These are phyloP conservation scores for Colletotrichum spinosum DNA, from an alignment of 2,329 filamentous ascomycete genomes.

Conservation along the genomic window DNA sequence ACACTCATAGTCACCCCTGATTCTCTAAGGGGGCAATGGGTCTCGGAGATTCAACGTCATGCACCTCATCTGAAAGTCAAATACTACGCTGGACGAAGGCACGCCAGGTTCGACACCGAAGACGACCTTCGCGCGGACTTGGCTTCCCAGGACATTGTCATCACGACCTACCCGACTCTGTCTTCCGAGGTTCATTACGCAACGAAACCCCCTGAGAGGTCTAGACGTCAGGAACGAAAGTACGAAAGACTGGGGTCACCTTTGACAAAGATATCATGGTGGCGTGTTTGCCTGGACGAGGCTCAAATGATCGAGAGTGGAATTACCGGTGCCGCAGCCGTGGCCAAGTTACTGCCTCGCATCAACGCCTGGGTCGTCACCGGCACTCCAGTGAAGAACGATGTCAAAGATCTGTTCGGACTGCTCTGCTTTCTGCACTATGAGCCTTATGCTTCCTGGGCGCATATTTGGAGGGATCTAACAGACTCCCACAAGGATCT, in stretches of 20 bases:
- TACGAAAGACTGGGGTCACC: conserved; percentile 79
- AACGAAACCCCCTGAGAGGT: conserved; percentile 74
- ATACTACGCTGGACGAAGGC: conserved; percentile 65
- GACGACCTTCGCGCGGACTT: conserved; percentile 57
- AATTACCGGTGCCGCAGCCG: conserved; percentile 82
- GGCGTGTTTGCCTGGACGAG: conserved; percentile 82
- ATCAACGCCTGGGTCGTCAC: conserved; percentile 93
- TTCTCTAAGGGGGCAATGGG: conserved; percentile 70
- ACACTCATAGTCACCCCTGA: conserved; percentile 72
- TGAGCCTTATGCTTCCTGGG: conserved; percentile 77
- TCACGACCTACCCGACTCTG: conserved; percentile 78
- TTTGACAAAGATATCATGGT: conserved; percentile 85
- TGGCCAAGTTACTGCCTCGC: conserved; percentile 84
- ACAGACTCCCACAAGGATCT: conserved; percentile 68
- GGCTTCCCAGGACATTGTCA: conserved; percentile 66
- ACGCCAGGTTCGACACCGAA: conserved; percentile 49
- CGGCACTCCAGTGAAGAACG: conserved; percentile 87
- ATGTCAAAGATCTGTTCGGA: conserved; percentile 82
- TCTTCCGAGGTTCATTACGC: conserved; percentile 84
- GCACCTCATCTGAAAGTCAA: conserved; percentile 68
- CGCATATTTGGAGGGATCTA: conserved; percentile 76
- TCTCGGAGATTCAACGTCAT: conserved; percentile 68
- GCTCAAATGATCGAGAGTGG: conserved; percentile 95
- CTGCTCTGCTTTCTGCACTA: conserved; percentile 84
- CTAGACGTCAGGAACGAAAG: conserved; percentile 72